Evolutionary conservation across 2,329 filamentous ascomycete species (phyloP).

Genomic region (Diaporthe ilicicola): DNA sequence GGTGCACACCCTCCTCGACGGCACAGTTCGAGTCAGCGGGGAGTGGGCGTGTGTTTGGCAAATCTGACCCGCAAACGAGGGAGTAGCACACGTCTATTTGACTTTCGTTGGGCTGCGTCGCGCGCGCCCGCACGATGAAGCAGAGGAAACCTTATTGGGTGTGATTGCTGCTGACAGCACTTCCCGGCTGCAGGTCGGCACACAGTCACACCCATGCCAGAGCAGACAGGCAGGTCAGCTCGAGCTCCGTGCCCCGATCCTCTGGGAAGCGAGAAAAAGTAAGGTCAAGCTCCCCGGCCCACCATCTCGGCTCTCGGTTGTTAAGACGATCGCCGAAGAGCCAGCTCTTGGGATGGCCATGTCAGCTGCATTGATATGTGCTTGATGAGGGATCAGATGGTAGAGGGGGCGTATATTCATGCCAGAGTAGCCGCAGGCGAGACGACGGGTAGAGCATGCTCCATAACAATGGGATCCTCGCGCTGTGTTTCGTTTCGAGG

Average conservation of each 20-base stretch:
- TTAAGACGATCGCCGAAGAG: conserved; percentile 3
- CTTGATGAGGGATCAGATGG: conserved; percentile 20
- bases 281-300: background rate
- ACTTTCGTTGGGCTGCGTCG: conserved; percentile 1
- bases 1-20: background rate
- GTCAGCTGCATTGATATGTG: conserved; percentile 8
- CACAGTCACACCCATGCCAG: background rate
- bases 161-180: background rate
- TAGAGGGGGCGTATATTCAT: background rate
- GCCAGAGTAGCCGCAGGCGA: background rate
- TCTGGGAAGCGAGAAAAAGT: background rate
- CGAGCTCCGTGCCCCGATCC: conserved; percentile 12
- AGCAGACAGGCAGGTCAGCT: background rate
- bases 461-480: background rate
- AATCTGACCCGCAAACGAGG: background rate
- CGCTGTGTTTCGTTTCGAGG: conserved; percentile 25
- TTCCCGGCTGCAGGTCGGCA: background rate
- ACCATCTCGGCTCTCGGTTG: background rate
- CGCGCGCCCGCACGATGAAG: conserved; percentile 14
- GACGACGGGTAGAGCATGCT: background rate
- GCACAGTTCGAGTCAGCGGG: conserved; percentile 11
- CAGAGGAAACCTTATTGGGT: conserved; percentile 11
- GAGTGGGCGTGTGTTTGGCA: background rate
- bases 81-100: conserved; percentile 1
- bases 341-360: background rate